Conservation (phyloP, 441 rosid species). For the Populus hybrid region DNA sequence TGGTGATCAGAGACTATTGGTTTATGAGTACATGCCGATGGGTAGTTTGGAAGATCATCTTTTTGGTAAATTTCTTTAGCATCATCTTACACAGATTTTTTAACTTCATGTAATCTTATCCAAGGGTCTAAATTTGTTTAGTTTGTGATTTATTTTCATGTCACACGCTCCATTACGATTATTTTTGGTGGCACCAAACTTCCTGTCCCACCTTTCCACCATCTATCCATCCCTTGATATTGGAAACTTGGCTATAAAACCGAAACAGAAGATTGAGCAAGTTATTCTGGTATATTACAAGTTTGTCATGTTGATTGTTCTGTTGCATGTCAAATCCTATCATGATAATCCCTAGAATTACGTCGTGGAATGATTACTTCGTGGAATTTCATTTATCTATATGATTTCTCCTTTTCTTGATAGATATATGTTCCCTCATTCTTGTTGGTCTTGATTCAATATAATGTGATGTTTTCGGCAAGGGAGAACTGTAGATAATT, state of each 20-base stretch:
- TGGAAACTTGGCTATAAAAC: not conserved
- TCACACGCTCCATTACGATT: too few species aligned
- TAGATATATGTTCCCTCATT: not conserved
- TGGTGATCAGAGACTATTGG: conserved; percentile 92
- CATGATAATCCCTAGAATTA: not conserved
- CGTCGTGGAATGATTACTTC: not conserved
- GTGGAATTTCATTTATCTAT: not conserved
- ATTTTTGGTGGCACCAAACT: not conserved
- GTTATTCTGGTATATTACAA: not conserved
- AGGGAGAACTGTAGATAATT: not conserved
- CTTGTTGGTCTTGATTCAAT: not conserved
- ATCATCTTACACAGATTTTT: not conserved
- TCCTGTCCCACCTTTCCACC: not conserved
- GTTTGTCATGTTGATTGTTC: not conserved
- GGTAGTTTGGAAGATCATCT: conserved; percentile 96
- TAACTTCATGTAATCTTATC: not conserved
- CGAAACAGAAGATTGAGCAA: not conserved
- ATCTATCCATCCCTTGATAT: not conserved
- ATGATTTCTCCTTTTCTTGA: not conserved
- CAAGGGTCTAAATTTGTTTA: not conserved
- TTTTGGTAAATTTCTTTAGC: conserved; percentile 45
- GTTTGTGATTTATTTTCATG: not conserved
- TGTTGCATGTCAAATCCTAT: not conserved
- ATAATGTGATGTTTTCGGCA: not conserved
- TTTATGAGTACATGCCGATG: conserved; percentile 87